These are phyloP conservation scores for Dictyostelium purpureum DNA, from an alignment of 78 protist genomes.

Conservation along the genomic window DNA sequence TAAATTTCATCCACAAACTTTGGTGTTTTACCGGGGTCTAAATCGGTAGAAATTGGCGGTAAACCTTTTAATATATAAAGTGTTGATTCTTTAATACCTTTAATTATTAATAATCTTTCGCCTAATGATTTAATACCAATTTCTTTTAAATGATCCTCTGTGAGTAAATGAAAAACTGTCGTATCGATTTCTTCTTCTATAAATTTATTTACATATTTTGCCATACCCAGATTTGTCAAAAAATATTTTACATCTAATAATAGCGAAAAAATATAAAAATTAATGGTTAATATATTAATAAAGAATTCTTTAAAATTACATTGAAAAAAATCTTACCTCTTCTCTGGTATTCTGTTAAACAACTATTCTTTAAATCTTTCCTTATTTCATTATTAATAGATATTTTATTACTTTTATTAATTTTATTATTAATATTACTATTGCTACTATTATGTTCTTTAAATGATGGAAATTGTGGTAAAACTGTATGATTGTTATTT, in stretches of 20 bases:
- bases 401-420: background rate
- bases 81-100: constrained; percentile 56
- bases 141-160: constrained; percentile 60
- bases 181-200: constrained; percentile 69
- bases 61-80: constrained; percentile 20
- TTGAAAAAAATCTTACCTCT: constrained; percentile 12
- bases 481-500: constrained; percentile 17
- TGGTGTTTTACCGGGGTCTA: no score
- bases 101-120: constrained; percentile 46
- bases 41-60: no score
- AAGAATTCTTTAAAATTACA: background rate
- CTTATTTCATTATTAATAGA: background rate
- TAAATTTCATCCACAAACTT: no score
- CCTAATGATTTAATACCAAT: constrained; percentile 47
- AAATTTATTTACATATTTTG: constrained; percentile 61
- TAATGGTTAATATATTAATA: background rate
- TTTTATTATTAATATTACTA: background rate
- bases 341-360: constrained; percentile 33
- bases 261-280: background rate
- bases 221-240: constrained; percentile 50
- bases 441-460: background rate
- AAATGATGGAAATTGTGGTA: background rate
- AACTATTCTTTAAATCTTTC: constrained; percentile 47
- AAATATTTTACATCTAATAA: constrained; percentile 27
- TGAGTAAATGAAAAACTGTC: constrained; percentile 34